Conservation (phyloP, 2,329 filamentous ascomycete species). For the Trichoderma sp. region DNA sequence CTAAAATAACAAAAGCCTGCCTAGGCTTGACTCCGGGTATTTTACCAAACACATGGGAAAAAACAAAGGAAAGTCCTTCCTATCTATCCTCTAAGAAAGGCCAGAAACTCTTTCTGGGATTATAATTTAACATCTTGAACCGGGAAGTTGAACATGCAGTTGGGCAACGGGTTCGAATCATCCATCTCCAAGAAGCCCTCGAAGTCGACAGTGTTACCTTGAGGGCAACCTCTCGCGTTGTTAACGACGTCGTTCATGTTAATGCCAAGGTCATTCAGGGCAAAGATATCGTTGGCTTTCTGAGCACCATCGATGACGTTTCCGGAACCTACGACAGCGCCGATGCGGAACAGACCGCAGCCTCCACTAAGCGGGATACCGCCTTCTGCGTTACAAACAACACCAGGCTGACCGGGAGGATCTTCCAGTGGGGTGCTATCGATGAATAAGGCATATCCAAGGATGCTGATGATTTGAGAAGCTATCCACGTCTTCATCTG, state of each 20-base stretch:
- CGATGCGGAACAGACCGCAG: background rate
- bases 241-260: background rate
- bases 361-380: background rate
- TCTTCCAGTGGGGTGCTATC: background rate
- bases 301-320: background rate
- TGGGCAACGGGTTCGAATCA: background rate
- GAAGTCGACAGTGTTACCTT: background rate
- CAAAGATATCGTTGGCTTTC: background rate
- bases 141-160: background rate
- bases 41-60: background rate
- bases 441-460: background rate
- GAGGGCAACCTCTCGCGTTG: background rate
- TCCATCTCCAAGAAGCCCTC: background rate
- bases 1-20: background rate
- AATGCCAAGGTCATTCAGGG: background rate
- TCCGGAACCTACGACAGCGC: background rate
- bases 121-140: background rate
- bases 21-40: background rate
- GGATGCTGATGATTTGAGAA: background rate
- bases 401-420: background rate
- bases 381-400: background rate
- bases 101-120: background rate
- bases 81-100: background rate
- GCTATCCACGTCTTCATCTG: background rate
- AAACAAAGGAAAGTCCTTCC: background rate